Percentiles rank a stretch among this genome's conserved stretches.
These are phyloP conservation scores for Metschnikowia chrysomelidarum DNA, from an alignment of 805 yeast genomes.

Conservation along the genomic window DNA sequence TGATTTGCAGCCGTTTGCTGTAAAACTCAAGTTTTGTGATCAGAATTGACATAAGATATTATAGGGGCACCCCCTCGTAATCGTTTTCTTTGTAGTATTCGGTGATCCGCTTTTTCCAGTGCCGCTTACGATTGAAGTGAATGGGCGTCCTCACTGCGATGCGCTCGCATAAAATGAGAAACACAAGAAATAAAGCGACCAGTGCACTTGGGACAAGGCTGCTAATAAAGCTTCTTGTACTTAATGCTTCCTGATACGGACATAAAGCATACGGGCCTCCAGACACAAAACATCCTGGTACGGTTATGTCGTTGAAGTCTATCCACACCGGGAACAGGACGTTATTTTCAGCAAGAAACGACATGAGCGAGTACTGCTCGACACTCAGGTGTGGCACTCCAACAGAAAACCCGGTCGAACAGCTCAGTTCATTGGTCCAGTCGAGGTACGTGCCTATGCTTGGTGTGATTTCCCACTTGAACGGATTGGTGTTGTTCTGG, in stretches of 20 bases:
- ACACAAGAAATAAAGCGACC: constrained; percentile 51
- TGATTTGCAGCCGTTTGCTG: constrained; percentile 2
- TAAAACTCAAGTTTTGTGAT: too few species aligned
- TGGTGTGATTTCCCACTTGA: constrained; percentile 42
- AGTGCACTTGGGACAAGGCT: constrained; percentile 68
- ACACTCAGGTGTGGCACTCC: constrained; percentile 36
- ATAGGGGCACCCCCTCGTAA: constrained; percentile 87
- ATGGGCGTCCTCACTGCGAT: constrained; percentile 60
- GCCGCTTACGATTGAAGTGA: constrained; percentile 63
- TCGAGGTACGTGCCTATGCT: constrained; percentile 42
- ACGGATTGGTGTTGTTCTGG: constrained; percentile 35
- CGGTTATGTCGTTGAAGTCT: constrained; percentile 74
- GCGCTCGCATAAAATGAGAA: constrained; percentile 53
- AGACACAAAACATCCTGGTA: constrained; percentile 75
- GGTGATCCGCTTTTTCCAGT: constrained; percentile 56
- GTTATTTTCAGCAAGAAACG: constrained; percentile 27
- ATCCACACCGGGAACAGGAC: constrained; percentile 60
- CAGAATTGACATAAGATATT: constrained; percentile 1
- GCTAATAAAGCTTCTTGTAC: constrained; percentile 54
- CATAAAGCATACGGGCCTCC: constrained; percentile 80
- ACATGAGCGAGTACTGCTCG: constrained; percentile 31
- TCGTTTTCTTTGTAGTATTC: constrained; percentile 60
- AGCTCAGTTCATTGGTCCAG: constrained; percentile 28
- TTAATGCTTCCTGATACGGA: constrained; percentile 64
- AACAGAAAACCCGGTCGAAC: constrained; percentile 34